A percentile compares a stretch with the other conserved stretches of the same genome.
phyloP scores from a whole-genome alignment of 305 asterid species.

The Solanum aculeatissimum region DNA sequence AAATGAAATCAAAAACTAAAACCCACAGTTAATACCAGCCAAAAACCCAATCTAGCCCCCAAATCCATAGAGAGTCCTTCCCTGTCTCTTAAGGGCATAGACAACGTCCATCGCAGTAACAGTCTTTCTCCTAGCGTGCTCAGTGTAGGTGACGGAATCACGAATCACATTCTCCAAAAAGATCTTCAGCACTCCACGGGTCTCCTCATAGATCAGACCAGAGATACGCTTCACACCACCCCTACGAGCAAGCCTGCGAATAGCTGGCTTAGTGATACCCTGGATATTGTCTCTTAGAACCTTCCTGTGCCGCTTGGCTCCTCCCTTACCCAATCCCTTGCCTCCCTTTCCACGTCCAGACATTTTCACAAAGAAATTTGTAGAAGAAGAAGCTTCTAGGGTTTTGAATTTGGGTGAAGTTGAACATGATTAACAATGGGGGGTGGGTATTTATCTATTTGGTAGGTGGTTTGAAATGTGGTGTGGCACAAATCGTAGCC shows the following conservation, averaged over 20 bases:
- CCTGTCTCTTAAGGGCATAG: slow-evolving; percentile 13
- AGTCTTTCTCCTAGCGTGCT: slow-evolving; percentile 17
- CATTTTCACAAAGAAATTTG: background rate
- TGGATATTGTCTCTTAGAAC: slow-evolving; percentile 13
- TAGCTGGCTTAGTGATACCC: slow-evolving; percentile 11
- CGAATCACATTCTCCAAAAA: slow-evolving; percentile 12
- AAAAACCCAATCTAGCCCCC: background rate
- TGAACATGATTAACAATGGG: too few relatives aligned
- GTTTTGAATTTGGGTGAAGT: background rate
- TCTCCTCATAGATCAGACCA: slow-evolving; percentile 11
- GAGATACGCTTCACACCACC: slow-evolving; percentile 16
- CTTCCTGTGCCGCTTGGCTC: slow-evolving; percentile 18
- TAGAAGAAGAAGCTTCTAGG: background rate
- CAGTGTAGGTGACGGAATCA: slow-evolving; percentile 14
- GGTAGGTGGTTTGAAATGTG: background rate
- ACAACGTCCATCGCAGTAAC: slow-evolving; percentile 16
- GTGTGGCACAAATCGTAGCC: slow-evolving; percentile 9
- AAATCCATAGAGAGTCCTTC: slow-evolving; percentile 10
- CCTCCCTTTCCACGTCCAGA: slow-evolving; percentile 29
- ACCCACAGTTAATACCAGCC: too few relatives aligned
- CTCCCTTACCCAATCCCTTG: slow-evolving; percentile 19
- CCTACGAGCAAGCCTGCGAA: slow-evolving; percentile 7
- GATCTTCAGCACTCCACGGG: slow-evolving; percentile 9
- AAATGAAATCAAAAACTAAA: too few relatives aligned
- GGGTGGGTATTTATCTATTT: slow-evolving; percentile 10